Base-by-base conservation (phyloP, 2,329 filamentous ascomycete genomes). In the Pseudogymnoascus sp. region DNA sequence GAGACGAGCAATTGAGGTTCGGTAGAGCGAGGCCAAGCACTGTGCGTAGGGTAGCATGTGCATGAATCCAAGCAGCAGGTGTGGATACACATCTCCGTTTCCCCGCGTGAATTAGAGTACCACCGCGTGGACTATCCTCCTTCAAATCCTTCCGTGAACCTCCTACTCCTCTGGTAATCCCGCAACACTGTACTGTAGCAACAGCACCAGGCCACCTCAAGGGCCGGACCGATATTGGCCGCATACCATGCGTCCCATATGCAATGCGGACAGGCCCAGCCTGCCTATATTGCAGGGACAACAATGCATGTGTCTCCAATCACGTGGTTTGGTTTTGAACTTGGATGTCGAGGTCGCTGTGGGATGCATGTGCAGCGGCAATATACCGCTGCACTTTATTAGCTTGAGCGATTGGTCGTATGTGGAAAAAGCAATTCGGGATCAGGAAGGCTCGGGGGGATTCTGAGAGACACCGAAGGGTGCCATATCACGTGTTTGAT, bases 11-110 rank as follows among this genome's bases (percentile, higher is more conserved):
- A 10, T 12, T 33, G 50, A 56, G 50, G 50, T 56, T 33, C n/a
- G n/a, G 31, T 6, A 33, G 50, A 33, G 50, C 14, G 28, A 56
- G n/a, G 50, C 22, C 50, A 56, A 53, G 46, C 46, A 56, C 50
- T 56, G 50, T 12, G 50, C 50, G 50, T 56, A 56, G 50, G 50
- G 50, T 56, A 56, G 26, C 50, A 56, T 56, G 46, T 31, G 50
- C 50, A 56, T 56, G 50, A 28, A 56, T 33, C 28, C n/a, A 33
- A 12, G 26, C 10, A 56, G 50, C 28, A 56, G 26, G 28, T 56
- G 50, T 56, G 50, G 50, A 56, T 56, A 56, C 50, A 33, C n/a
- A 56, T 33, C 28, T 56, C 50, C 50, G 50, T 56, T 56, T 56
- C 50, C 50, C 50, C 50, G 50, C 50, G 28, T 56, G 26, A 33